Evolutionary conservation across 257 asterid genomes (phyloP), one percentile per base, ranked within the genome.

Genomic region (Nicotiana otophora): DNA sequence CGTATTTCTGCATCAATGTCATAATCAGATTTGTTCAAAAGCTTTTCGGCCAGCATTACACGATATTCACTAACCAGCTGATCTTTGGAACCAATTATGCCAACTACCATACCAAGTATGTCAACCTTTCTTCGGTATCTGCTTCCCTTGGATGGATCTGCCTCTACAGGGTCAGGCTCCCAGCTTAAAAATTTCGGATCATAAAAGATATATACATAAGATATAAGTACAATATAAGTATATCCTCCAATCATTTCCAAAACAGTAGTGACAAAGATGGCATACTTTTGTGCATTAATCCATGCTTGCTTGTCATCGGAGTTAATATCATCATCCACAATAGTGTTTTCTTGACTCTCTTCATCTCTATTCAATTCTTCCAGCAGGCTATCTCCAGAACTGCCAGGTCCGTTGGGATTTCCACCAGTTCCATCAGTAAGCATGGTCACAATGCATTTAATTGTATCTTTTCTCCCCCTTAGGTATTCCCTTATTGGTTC

Each of bases 121-220:
- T 96, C 98, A 83, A 92, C 94, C 94, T 93, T 96, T 90, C 97
- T 90, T 77, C 93, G 86, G 80, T 85, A 80, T 88, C 92, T 92
- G 84, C 98, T 93, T 70, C 95, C 97, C 92, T 94, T 96, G 51
- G 89, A 81, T 67, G 97, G 95, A 76, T 93, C 98, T 26, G 97
- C 99, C 90, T 94, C 99, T 81, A 93, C 94, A 34, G 99, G 99
- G 87, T 96, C 98, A 87, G 99, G 99, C 89, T 92, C 98, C 99
- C 99, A 96, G 82, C 98, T 94, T 88, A 62, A 87, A 81, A 34
- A 60, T 82, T 66, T 77, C 54, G 82, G 31, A 86, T 19, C 82
- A 90, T 80, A 83, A 86, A 31, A 61, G 23, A 84, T 77, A 82
- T 26, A 48, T 31, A 82, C 82, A 87, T 89, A 87, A 88, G 84